Percentiles rank a stretch among this genome's conserved stretches.
Evolutionary conservation across 169 alveolate genomes (phyloP).

Genomic region (Plasmodium inui): DNA sequence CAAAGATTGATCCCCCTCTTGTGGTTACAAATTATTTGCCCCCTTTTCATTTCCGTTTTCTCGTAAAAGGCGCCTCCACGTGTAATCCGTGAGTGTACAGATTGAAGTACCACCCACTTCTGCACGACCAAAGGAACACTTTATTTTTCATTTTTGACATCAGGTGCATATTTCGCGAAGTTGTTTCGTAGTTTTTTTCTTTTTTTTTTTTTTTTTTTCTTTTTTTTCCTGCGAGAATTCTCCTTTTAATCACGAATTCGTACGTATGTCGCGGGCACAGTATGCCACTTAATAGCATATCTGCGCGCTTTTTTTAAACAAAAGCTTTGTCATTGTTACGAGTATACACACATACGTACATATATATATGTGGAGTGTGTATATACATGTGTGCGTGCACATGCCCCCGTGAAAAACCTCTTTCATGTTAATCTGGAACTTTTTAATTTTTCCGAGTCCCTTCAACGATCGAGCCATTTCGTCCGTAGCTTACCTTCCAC

Average conservation of each 20-base stretch:
- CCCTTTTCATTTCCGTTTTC: neutral
- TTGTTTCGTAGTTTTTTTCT: neutral
- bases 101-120: neutral
- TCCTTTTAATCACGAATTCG: neutral
- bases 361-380: neutral
- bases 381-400: neutral
- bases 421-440: neutral
- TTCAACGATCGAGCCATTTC: neutral
- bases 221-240: neutral
- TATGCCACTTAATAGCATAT: conserved; percentile 1
- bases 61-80: neutral
- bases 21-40: neutral
- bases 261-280: neutral
- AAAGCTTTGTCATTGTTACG: neutral
- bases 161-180: neutral
- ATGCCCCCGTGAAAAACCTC: neutral
- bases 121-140: neutral
- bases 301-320: neutral
- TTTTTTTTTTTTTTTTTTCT: neutral
- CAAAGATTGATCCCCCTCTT: neutral
- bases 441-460: neutral
- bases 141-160: neutral
- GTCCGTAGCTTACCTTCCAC: conserved; percentile 38
- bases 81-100: neutral
- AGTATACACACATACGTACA: neutral